Conservation (phyloP, 78 protist genomes). For the Isochrysis galbana region DNA sequence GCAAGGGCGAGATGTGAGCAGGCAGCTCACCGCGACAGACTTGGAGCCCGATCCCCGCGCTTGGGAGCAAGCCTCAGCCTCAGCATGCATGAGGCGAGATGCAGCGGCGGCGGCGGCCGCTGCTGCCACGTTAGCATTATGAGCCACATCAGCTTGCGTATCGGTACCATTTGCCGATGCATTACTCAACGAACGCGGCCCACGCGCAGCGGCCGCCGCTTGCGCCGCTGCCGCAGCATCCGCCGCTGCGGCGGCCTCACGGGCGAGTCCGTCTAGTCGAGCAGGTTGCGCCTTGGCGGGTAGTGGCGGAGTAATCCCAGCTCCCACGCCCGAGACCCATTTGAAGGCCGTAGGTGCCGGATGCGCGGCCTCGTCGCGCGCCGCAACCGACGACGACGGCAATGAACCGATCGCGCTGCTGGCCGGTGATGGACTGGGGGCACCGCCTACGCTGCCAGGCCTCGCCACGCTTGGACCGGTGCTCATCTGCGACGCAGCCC, state of each 20-base stretch:
- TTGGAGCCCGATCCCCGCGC: no score
- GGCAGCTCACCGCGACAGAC: no score
- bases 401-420: not conserved
- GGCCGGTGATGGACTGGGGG: not conserved
- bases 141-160: not conserved
- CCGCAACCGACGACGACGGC: not conserved
- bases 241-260: not conserved
- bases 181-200: no score
- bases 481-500: no score
- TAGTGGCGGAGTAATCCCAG: no score
- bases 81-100: not conserved
- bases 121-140: not conserved
- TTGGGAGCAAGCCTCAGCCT: not conserved
- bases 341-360: no score
- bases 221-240: not conserved
- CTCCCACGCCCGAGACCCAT: no score
- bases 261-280: not conserved
- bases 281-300: not conserved
- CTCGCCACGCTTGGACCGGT: not conserved
- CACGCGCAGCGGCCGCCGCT: not conserved
- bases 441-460: not conserved
- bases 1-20: no score
- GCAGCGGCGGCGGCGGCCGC: conserved; percentile 16
- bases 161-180: not conserved
- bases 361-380: not conserved